Conservation (phyloP, 495 filamentous ascomycete genomes). For the Neurospora tetraspora region DNA sequence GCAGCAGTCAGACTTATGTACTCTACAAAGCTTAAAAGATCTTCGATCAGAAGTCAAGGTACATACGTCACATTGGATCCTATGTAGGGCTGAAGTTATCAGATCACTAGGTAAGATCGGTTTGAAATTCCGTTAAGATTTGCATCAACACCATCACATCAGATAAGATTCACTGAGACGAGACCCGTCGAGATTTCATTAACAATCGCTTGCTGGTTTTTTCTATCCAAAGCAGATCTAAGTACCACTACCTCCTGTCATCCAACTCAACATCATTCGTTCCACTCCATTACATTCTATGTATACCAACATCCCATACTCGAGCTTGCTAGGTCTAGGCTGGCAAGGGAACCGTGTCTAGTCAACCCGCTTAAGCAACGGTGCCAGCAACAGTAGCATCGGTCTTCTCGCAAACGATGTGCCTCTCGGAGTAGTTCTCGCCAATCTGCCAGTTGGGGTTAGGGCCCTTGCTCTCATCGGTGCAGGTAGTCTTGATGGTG, state of each 20-base stretch:
- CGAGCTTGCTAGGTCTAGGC: not conserved
- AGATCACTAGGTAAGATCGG: not conserved
- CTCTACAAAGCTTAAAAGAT: too few species aligned
- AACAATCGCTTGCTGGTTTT: not conserved
- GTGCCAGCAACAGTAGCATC: slow-evolving; percentile 19
- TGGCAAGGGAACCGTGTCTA: too few species aligned
- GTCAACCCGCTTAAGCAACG: slow-evolving; percentile 18
- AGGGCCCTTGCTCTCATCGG: slow-evolving; percentile 19
- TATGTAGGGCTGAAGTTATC: not conserved
- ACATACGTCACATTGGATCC: too few species aligned
- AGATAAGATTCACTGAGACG: not conserved
- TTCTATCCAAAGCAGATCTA: not conserved
- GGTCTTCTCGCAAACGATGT: slow-evolving; percentile 23
- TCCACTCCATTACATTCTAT: not conserved
- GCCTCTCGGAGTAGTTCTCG: slow-evolving; percentile 26
- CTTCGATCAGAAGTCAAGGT: too few species aligned
- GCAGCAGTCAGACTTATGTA: too few species aligned
- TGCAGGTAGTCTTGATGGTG: slow-evolving; percentile 26
- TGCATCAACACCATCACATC: not conserved
- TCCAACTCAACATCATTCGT: not conserved
- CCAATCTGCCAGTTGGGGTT: slow-evolving; percentile 33
- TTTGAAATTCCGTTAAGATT: not conserved
- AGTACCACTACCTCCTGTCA: not conserved
- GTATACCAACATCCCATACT: not conserved
- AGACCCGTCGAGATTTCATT: not conserved